A percentile compares a stretch with the other conserved stretches of the same genome.
These are phyloP conservation scores for Lachancea thermotolerans DNA, from an alignment of 805 yeast genomes.

Conservation along the genomic window DNA sequence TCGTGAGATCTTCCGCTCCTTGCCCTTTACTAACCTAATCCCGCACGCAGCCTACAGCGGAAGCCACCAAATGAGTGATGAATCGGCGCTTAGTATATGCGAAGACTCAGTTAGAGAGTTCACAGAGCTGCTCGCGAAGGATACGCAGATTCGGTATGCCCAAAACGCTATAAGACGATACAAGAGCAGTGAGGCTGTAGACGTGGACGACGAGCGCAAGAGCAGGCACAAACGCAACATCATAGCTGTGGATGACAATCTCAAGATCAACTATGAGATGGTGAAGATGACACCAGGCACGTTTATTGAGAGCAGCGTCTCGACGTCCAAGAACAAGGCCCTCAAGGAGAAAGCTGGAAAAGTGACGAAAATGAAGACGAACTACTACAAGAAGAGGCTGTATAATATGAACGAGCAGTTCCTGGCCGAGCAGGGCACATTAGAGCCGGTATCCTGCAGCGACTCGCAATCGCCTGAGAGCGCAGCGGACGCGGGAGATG, in stretches of 20 bases:
- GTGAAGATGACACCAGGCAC: conserved; percentile 30
- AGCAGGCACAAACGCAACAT: conserved; percentile 25
- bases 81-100: neutral
- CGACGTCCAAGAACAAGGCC: conserved; percentile 3
- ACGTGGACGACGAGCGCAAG: conserved; percentile 9
- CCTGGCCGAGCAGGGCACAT: conserved; percentile 10
- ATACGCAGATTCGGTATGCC: conserved; percentile 13
- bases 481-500: too few relatives aligned
- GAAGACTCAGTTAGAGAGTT: conserved; percentile 3
- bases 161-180: conserved; percentile 10
- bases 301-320: conserved; percentile 8
- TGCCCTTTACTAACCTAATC: too few relatives aligned
- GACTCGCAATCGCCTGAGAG: too few relatives aligned
- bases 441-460: neutral
- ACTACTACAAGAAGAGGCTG: conserved; percentile 22
- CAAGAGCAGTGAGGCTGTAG: conserved; percentile 4
- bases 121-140: conserved; percentile 7
- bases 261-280: conserved; percentile 31
- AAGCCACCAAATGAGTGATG: too few relatives aligned
- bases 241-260: conserved; percentile 28
- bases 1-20: too few relatives aligned
- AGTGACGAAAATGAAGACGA: conserved; percentile 10
- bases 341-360: conserved; percentile 6
- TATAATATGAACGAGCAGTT: conserved; percentile 26
- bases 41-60: too few relatives aligned